Evolutionary conservation across 345 rosid species (phyloP).

Genomic region (Cardamine occulta): DNA sequence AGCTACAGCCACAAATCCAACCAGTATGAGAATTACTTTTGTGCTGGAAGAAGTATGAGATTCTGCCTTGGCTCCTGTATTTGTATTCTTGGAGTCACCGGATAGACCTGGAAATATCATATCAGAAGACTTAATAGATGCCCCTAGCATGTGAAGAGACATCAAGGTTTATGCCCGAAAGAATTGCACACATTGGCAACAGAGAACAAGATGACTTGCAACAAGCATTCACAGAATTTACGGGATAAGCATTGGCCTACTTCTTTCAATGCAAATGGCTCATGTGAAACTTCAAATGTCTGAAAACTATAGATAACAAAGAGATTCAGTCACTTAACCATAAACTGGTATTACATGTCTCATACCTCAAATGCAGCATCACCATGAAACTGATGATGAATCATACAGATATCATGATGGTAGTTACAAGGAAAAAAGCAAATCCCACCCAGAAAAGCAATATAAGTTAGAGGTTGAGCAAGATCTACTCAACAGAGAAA

Average conservation of each 20-base stretch:
- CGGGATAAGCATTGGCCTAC: background rate
- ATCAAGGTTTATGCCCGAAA: background rate
- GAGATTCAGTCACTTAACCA: background rate
- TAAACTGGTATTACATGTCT: slow-evolving; percentile 1
- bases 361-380: slow-evolving; percentile 21
- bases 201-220: slow-evolving; percentile 19
- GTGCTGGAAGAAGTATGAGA: slow-evolving; percentile 53
- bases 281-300: background rate
- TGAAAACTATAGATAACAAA: slow-evolving; percentile 18
- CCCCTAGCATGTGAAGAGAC: background rate
- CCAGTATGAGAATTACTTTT: slow-evolving; percentile 53
- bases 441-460: background rate
- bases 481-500: slow-evolving; percentile 26
- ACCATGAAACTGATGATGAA: slow-evolving; percentile 16
- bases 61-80: slow-evolving; percentile 46
- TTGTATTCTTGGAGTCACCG: slow-evolving; percentile 53
- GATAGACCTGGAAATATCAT: slow-evolving; percentile 55
- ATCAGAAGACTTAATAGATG: slow-evolving; percentile 1
- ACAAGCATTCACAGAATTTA: background rate
- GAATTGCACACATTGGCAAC: slow-evolving; percentile 10
- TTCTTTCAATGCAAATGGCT: background rate
- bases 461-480: background rate
- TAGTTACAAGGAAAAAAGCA: background rate
- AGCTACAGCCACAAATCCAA: slow-evolving; percentile 57
- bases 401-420: background rate